Base-by-base conservation (phyloP, 768 basidiomycete species). In the Lentinus tigrinus region DNA sequence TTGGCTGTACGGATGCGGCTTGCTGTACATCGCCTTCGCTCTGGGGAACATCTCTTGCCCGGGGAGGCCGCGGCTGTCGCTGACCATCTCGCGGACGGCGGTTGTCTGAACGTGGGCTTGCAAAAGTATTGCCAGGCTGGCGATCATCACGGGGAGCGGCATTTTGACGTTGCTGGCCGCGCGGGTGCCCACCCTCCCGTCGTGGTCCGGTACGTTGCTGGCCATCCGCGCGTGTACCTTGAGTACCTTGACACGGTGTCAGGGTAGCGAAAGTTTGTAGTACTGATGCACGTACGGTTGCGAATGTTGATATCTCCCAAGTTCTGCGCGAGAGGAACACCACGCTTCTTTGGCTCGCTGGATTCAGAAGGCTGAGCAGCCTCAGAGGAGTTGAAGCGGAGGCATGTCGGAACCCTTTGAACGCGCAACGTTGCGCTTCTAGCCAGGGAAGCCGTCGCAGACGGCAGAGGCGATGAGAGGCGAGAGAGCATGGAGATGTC, bases 251-350 rank as follows among this genome's bases (percentile, higher is more conserved):
- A n/a, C 2, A 4, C 3, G 28, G 16, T 9, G 14, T 26, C 10
- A 31, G 16, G 31, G 23, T 31, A n/a, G n/a, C n/a, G n/a, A n/a
- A n/a, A n/a, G n/a, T n/a, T n/a, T n/a, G n/a, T n/a, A n/a, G n/a
- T n/a, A n/a, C n/a, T n/a, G n/a, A 23, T 46, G 40, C 17, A 39
- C 70, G 31, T 54, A 71, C 70, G 56, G 39, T 67, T 67, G 21
- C 27, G 19, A 28, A 71, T 63, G 14, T 19, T 24, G 19, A 46
- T 46, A 51, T 67, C 65, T 23, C 66, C 70, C 42, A 66, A 58
- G 40, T 38, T 55, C 43, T 58, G 55, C 13, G 63, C 63, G 7
- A 53, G 14, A 6, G 65, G 65, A 14, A 62, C 48, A 3, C 57
- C 47, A 2, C 65, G 58, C 48, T 57, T 62, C 50, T 58, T 62